phyloP scores from a whole-genome alignment of 768 basidiomycete genomes.

The Mycena alexandri region DNA sequence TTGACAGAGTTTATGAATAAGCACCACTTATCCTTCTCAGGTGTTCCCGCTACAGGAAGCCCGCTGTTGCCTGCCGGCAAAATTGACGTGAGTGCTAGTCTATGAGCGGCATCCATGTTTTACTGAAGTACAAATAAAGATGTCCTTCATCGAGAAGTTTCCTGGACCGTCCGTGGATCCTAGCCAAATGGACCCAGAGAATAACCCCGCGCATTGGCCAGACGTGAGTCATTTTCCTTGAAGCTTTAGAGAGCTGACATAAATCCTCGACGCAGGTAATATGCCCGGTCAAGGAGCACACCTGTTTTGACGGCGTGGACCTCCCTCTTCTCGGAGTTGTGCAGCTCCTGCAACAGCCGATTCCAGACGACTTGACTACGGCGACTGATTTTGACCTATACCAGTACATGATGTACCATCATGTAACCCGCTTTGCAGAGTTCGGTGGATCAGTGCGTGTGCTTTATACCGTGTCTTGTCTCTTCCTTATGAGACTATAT shows the following conservation, averaged over 20 bases:
- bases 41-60: neutral
- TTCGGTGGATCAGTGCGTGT: conserved; percentile 8
- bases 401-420: conserved; percentile 12
- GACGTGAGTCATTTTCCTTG: neutral
- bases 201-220: neutral
- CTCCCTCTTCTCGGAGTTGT: neutral
- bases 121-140: too few species aligned
- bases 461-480: too few species aligned
- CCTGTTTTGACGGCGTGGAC: conserved; percentile 12
- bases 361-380: neutral
- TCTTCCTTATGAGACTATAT: too few species aligned
- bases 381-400: conserved; percentile 14
- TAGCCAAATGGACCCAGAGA: neutral
- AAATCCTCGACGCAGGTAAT: neutral
- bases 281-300: neutral
- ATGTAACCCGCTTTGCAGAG: neutral
- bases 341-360: neutral
- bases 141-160: neutral
- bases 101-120: too few species aligned
- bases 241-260: neutral
- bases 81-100: neutral
- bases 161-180: neutral
- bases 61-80: neutral
- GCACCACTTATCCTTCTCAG: too few species aligned
- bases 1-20: too few species aligned